A percentile compares a stretch with the other conserved stretches of the same genome.
phyloP scores from a whole-genome alignment of 352 stramenopile genomes.

The Salisapilia sapeloensis region DNA sequence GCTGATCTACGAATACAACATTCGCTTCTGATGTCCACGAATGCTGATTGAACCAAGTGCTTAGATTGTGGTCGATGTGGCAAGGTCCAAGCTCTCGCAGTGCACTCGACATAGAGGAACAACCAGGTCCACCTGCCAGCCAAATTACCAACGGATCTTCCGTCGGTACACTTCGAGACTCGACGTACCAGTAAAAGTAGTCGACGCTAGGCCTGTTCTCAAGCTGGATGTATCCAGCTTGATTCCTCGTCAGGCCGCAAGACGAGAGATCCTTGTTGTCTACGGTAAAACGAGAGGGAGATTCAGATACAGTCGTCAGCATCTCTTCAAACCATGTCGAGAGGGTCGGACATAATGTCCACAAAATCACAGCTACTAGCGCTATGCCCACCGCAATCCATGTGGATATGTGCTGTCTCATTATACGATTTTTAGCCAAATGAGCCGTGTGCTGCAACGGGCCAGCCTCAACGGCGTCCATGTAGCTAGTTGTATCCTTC shows the following conservation, averaged over 20 bases:
- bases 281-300: no score
- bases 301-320: no score
- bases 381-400: no score
- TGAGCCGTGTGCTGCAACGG: no score
- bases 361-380: no score
- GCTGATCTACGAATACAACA: conserved; percentile 63
- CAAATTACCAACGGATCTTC: conserved; percentile 43
- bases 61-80: conserved; percentile 18
- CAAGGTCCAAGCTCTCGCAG: conserved; percentile 53
- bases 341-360: no score
- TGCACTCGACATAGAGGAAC: conserved; percentile 33
- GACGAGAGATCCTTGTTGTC: no score
- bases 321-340: no score
- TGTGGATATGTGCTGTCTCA: no score
- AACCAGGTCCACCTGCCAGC: conserved; percentile 44
- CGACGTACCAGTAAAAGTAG: conserved; percentile 43
- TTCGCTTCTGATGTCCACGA: conserved; percentile 50
- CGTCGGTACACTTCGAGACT: conserved; percentile 9
- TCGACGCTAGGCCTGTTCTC: conserved; percentile 22
- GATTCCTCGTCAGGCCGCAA: conserved; percentile 4
- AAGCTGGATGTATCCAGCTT: conserved; percentile 20
- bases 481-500: no score
- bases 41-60: conserved; percentile 19
- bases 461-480: no score
- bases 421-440: no score